Evolutionary conservation across 2,329 filamentous ascomycete species (phyloP), one percentile per base, ranked within the genome.

Genomic region (Massarina eburnea): DNA sequence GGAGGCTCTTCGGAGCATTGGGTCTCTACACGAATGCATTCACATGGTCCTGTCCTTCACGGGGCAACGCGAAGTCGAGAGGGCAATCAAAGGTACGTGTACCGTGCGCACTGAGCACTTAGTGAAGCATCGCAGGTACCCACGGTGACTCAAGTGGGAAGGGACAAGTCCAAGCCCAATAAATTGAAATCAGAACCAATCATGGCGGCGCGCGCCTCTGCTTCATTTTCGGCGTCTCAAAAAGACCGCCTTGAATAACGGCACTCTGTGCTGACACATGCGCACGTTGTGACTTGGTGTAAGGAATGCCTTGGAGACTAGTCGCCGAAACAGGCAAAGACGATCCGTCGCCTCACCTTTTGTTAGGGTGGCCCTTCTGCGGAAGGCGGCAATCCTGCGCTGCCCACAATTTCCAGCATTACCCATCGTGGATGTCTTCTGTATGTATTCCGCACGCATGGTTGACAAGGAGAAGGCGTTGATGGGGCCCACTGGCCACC

Each of bases 221-320:
- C 62, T 62, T 65, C 55, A 60, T 51, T 57, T 43, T 57, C 58
- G 53, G 54, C 53, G 61, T 65, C 59, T 66, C 59, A 62, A 58
- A 59, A 52, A 47, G 52, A 47, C 51, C 53, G 45, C 46, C 57
- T 52, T 55, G 46, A 15, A 48, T 52, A 55, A 48, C 45, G 45
- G 39, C 43, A 41, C 43, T 43, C 49, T 51, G 51, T 49, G 58
- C 52, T 40, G 53, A 59, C 61, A 52, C 58, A 54, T 56, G 53
- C 52, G 55, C 49, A 52, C 29, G 51, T 47, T 32, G 51, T 45
- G 46, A 46, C 45, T 43, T 30, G 47, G 51, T 46, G 52, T 54
- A 30, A 14, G 27, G 27, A 14, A 30, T 30, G n/a, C 27, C 27
- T 51, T 43, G 49, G 37, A 51, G 42, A 47, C 41, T 42, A 42